Base-by-base conservation (phyloP, 2,329 filamentous ascomycete genomes). In the Beauveria varroae region DNA sequence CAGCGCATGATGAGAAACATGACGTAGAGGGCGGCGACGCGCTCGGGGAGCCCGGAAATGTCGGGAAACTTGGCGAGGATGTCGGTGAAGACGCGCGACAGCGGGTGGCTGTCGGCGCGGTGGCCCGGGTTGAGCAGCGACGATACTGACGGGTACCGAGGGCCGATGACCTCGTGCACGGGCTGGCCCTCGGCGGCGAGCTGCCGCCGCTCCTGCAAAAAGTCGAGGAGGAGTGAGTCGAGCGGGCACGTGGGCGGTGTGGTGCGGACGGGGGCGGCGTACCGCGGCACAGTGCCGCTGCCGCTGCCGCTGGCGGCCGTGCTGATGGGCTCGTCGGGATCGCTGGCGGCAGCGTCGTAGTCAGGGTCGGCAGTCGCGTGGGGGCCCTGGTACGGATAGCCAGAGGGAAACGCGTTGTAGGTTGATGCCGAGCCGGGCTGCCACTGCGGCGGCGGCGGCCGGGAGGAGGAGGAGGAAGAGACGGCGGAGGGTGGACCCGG, bases 1-100 rank as follows among this genome's bases (percentile, higher is more conserved):
- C 92, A 96, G 47, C 88, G 84, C 87, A 95, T 91, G 65, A 92
- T 71, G 37, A 93, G 81, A 73, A 96, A 96, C 90, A 96, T 96
- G 69, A 88, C 78, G 71, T 93, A 96, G 8, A 96, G 80, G 7
- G 91, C 85, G 9, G 89, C 91, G 0, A 96, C 85, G 68, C 90
- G 88, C 74, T 96, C 91, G 0, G 92, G 91, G 0, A 96, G 80
- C n/a, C 80, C 81, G 4, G 82, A 84, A 34, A 96, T 85, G 67
- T 90, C 87, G 0, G 91, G 90, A 67, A 96, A 96, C n/a, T 88
- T 91, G 65, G 84, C 81, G 12, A 96, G 78, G 62, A 96, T 91
- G 72, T 96, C 91, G 47, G 90, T 93, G 70, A 96, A 90, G 16
- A 96, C 83, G 66, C 90, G 90, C 7, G 90, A 93, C 1, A 96